phyloP scores from a whole-genome alignment of 371 early-diverging fungal species.

The Mortierella sp. region DNA sequence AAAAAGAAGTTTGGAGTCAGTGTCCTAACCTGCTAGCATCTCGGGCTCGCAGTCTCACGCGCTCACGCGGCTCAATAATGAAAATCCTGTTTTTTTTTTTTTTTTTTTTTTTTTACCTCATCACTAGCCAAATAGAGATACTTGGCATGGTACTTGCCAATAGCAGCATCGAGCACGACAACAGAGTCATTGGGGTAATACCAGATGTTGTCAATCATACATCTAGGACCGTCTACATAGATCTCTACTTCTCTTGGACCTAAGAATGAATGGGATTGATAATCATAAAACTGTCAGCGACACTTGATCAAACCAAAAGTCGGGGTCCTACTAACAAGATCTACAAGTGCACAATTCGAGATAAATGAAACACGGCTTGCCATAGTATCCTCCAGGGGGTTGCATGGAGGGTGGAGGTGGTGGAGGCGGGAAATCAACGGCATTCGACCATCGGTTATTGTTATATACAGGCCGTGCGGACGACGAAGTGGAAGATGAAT shows the following conservation, averaged over 20 bases:
- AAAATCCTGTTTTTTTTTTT: background rate
- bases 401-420: constrained; percentile 20
- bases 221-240: constrained; percentile 42
- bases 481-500: constrained; percentile 10
- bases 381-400: constrained; percentile 26
- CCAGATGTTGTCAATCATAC: constrained; percentile 51
- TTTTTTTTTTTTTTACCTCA: constrained; percentile 22
- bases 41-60: background rate
- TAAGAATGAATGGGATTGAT: background rate
- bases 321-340: too few species aligned
- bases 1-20: background rate
- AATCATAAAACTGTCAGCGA: too few species aligned
- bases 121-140: constrained; percentile 33
- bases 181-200: constrained; percentile 43
- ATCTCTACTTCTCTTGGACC: constrained; percentile 33
- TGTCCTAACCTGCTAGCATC: background rate
- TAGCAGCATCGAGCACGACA: constrained; percentile 42
- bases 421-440: constrained; percentile 24
- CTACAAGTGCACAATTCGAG: background rate
- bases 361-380: background rate
- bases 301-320: too few species aligned
- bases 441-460: constrained; percentile 25
- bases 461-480: constrained; percentile 11
- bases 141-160: constrained; percentile 50
- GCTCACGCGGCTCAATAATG: background rate